Conservation (phyloP, 331 rosid genomes). For the Cucumis variabilis region DNA sequence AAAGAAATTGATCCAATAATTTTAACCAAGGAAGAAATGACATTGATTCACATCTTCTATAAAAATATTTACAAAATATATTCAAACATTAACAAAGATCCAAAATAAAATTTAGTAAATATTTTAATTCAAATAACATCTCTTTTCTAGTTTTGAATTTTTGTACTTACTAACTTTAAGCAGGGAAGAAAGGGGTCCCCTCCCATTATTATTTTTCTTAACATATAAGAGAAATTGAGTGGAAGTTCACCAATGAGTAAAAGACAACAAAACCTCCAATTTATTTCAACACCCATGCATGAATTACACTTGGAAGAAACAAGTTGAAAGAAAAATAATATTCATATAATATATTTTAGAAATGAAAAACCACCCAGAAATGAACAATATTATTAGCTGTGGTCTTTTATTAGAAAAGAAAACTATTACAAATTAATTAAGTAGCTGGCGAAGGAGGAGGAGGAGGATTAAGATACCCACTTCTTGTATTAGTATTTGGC, state of each 20-base stretch:
- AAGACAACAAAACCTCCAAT: background rate
- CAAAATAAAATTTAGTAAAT: too few relatives aligned
- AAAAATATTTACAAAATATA: too few relatives aligned
- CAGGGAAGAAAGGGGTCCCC: background rate
- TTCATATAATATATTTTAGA: too few relatives aligned
- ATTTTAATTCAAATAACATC: too few relatives aligned
- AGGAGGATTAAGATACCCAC: conserved; percentile 61
- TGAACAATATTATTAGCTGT: background rate
- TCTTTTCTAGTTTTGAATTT: too few relatives aligned
- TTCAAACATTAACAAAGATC: too few relatives aligned
- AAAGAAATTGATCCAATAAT: too few relatives aligned
- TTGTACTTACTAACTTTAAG: background rate
- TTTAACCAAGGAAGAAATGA: too few relatives aligned
- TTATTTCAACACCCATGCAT: background rate
- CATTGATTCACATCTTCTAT: too few relatives aligned
- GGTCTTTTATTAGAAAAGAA: background rate
- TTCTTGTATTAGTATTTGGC: conserved; percentile 75
- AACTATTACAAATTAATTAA: background rate
- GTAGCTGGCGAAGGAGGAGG: conserved; percentile 22
- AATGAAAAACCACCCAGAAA: background rate
- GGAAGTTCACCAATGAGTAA: background rate
- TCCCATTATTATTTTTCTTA: background rate
- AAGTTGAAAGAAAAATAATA: background rate
- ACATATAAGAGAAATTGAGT: background rate
- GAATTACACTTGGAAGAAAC: background rate